Base-by-base conservation (phyloP, 148 eudicot genomes). In the Salicornia ramosissima region DNA sequence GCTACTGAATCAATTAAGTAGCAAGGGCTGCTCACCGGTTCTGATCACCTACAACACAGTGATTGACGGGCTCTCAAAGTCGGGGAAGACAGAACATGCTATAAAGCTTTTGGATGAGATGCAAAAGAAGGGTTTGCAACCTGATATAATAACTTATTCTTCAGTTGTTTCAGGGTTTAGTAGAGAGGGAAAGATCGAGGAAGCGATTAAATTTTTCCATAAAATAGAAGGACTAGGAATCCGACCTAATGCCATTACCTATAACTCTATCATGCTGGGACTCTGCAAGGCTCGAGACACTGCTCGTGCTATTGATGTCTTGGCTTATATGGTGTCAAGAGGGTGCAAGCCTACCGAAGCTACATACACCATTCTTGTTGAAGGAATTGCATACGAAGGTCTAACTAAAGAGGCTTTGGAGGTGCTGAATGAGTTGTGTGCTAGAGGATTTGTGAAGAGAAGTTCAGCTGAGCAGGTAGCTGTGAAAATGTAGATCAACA, bases 1-100 rank as follows among this genome's bases (percentile, higher is more conserved):
- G 73, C 76, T 88, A 34, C 66, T 88, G 66, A 83, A 83, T 69
- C 82, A 86, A 50, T 79, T 88, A 47, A 86, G 83, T 58, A 77
- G 68, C 73, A 80, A 77, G 80, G 90, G 87, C 29, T 86, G 84
- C 71, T 76, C 86, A 49, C 88, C 94, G 0, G 88, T 81, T 68
- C 66, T 86, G 78, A 83, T 84, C 65, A 88, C 90, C 29, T 87
- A 87, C 78, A 85, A 85, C 71, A 83, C 84, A 0, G 89, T 87
- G 72, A 87, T 87, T 51, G 84, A 78, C n/a, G 85, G 88, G 66
- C 85, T 86, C 9, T 75, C 86, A 1, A 86, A 80, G 74, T 71
- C 65, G 0, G 86, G 86, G 42, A 82, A 81, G 74, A 87, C 83
- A 12, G 80, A 79, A 39, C 68, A 72, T 3, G 91, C 85, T 12